These are phyloP conservation scores for Vitis riparia DNA, from an alignment of 164 flowering plant species.

Conservation along the genomic window DNA sequence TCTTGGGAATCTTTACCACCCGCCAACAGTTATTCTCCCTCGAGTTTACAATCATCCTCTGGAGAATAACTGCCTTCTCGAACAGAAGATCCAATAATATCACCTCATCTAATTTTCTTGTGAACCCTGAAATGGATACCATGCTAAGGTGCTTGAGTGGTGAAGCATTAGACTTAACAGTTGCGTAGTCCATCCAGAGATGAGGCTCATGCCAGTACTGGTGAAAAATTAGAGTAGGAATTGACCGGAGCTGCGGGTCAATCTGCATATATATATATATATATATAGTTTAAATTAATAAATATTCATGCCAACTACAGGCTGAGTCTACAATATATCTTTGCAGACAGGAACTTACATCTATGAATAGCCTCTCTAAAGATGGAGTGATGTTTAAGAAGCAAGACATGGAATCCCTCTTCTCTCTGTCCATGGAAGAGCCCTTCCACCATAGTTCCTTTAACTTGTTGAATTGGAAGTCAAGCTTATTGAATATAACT, in stretches of 20 bases:
- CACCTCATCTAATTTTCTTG: slow-evolving; percentile 4
- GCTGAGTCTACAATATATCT: too few species aligned
- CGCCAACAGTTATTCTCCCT: neutral
- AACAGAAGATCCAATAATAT: slow-evolving; percentile 7
- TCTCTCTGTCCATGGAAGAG: neutral
- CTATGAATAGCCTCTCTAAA: slow-evolving; percentile 6
- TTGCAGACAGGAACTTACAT: too few species aligned
- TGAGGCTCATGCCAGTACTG: slow-evolving; percentile 26
- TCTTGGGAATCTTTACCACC: slow-evolving; percentile 4
- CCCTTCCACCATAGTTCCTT: slow-evolving; percentile 18
- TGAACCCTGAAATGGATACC: neutral
- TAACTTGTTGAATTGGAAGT: slow-evolving; percentile 4
- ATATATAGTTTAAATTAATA: too few species aligned
- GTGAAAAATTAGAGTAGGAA: slow-evolving; percentile 5
- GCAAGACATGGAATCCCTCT: slow-evolving; percentile 12
- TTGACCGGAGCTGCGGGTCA: neutral
- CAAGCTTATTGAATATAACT: slow-evolving; percentile 4
- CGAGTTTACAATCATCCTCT: slow-evolving; percentile 8
- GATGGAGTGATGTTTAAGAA: slow-evolving; percentile 11
- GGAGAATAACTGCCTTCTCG: neutral
- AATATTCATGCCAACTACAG: too few species aligned
- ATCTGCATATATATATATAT: neutral
- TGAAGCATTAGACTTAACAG: slow-evolving; percentile 2
- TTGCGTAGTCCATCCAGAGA: slow-evolving; percentile 16
- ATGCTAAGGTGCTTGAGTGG: slow-evolving; percentile 1